These are phyloP conservation scores for Pugionium dolabratum DNA, from an alignment of 345 rosid genomes.

Conservation along the genomic window DNA sequence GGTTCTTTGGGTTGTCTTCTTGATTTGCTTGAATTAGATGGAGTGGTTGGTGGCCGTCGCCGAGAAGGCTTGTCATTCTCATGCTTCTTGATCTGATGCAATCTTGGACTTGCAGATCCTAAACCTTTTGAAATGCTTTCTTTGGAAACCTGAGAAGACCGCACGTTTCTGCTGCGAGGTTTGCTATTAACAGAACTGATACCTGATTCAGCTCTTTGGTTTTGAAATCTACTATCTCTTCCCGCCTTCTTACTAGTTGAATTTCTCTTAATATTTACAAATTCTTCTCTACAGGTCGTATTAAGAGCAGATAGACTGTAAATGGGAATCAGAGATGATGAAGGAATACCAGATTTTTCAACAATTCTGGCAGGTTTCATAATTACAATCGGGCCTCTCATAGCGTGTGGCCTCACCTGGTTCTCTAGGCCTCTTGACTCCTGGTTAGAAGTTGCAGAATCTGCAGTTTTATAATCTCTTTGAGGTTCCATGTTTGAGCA, in stretches of 20 bases:
- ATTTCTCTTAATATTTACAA: constrained; percentile 43
- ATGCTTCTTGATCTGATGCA: constrained; percentile 68
- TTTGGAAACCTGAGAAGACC: constrained; percentile 48
- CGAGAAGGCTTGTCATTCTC: constrained; percentile 65
- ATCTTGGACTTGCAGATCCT: constrained; percentile 65
- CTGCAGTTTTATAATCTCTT: constrained; percentile 46
- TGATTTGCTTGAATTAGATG: constrained; percentile 57
- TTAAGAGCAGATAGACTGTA: constrained; percentile 51
- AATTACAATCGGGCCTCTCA: constrained; percentile 67
- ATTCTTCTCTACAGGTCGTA: constrained; percentile 42
- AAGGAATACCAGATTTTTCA: constrained; percentile 54
- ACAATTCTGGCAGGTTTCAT: constrained; percentile 90
- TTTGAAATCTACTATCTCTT: constrained; percentile 49
- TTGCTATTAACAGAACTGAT: constrained; percentile 49
- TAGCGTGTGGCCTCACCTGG: constrained; percentile 4
- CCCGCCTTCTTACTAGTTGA: constrained; percentile 39
- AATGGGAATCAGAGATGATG: constrained; percentile 57
- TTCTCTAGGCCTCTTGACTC: constrained; percentile 23
- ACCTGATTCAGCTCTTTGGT: constrained; percentile 41
- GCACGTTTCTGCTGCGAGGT: constrained; percentile 46
- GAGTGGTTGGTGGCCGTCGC: constrained; percentile 77
- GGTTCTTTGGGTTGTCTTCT: constrained; percentile 51
- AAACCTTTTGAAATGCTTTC: constrained; percentile 52
- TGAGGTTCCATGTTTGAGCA: constrained; percentile 48
- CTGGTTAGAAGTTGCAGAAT: constrained; percentile 42